Evolutionary conservation across 2,329 filamentous ascomycete species (phyloP), one percentile per base, ranked within the genome.

Genomic region (Curvularia eragrostidis): DNA sequence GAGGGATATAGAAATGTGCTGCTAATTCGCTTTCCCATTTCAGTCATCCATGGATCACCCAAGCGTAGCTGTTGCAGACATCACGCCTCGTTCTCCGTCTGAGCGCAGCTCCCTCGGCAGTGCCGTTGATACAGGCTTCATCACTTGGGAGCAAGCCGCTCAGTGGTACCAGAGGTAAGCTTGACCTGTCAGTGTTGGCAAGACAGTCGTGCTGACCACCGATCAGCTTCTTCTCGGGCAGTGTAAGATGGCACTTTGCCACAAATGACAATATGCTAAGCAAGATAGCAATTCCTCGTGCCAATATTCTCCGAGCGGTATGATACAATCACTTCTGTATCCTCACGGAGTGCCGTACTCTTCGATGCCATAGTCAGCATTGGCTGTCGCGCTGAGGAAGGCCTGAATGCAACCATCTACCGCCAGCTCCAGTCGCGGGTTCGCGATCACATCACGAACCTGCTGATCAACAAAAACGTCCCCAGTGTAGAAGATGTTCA

Each of bases 361-460:
- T 80, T 85, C 47, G 81, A 83, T 61, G 77, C 79, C 1, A 82
- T 85, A 7, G 81, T 83, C 54, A 80, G 81, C 1, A 79, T 84
- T 23, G 84, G 83, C 2, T 83, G 81, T 61, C 80, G 82, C 12
- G 79, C 81, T 2, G 77, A 78, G n/a, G 74, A 70, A 52, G 80
- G 79, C 4, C 75, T 76, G 9, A 72, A 76, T 18, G 79, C 79
- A 0, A 54, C 71, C 0, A 70, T 68, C 13, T 81, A 77, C 61
- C 72, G 66, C 43, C 66, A 64, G n/a, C 59, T 77, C 1, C 70
- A 74, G 36, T 62, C 63, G n/a, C 59, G 68, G 19, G 60, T 76
- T 6, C 67, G 74, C 9, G 72, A 74, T 32, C 78, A 81, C 54
- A 58, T 82, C n/a, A 80, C 84, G 8, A 80, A 80, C 34, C 68